These are phyloP conservation scores for Penicillium longicatenatum DNA, from an alignment of 495 filamentous ascomycete species.

Conservation along the genomic window DNA sequence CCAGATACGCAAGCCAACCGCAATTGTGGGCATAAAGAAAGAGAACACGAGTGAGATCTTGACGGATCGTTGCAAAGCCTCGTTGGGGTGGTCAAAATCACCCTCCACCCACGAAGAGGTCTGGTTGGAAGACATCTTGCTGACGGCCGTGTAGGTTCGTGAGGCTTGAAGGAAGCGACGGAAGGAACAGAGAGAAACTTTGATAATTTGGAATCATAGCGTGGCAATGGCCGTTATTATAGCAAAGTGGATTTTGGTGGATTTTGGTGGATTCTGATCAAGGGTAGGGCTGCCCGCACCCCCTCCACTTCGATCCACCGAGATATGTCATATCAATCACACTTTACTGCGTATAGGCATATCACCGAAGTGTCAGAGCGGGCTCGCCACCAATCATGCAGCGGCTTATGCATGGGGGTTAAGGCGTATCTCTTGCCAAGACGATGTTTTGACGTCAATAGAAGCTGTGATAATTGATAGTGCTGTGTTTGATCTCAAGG, in stretches of 20 bases:
- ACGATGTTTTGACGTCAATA: conserved; percentile 9
- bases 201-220: conserved; percentile 25
- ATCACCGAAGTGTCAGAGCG: conserved; percentile 3
- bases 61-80: conserved; percentile 26
- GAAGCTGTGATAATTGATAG: conserved; percentile 8
- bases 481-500: conserved; percentile 2
- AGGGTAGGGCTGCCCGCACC: conserved; percentile 1
- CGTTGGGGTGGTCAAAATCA: conserved; percentile 31
- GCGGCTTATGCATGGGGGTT: conserved; percentile 1
- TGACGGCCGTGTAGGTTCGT: background rate
- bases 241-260: conserved; percentile 6
- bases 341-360: background rate
- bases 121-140: conserved; percentile 22
- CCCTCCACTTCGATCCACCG: background rate
- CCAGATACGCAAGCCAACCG: conserved; percentile 34
- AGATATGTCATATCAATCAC: conserved; percentile 21
- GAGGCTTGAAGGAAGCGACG: conserved; percentile 10
- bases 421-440: conserved; percentile 1
- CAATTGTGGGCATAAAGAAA: conserved; percentile 29
- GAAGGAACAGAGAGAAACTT: conserved; percentile 11
- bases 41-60: conserved; percentile 34
- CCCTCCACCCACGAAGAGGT: conserved; percentile 18
- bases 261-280: conserved; percentile 1
- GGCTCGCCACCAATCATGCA: conserved; percentile 10
- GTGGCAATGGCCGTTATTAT: conserved; percentile 13